Conservation (phyloP, 2,329 filamentous ascomycete genomes). For the Fusarium sp. region DNA sequence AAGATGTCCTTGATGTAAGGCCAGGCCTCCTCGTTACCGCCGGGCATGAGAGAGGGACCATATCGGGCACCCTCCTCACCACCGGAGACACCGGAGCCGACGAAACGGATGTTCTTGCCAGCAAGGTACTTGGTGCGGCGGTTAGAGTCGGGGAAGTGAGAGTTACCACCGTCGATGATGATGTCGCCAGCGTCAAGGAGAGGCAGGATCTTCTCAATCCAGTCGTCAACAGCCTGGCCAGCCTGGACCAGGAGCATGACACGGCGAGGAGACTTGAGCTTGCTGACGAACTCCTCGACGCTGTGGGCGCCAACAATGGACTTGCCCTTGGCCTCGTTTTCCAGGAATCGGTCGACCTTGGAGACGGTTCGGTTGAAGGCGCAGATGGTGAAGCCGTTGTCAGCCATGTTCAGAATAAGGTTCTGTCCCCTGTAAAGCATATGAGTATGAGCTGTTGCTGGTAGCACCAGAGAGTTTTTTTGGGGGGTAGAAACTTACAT, state of each 20-base stretch:
- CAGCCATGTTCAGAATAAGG: constrained; percentile 90
- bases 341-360: constrained; percentile 96
- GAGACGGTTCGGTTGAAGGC: constrained; percentile 98
- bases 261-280: constrained; percentile 97
- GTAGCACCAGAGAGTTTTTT: constrained; percentile 24
- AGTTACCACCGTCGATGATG: constrained; percentile 99
- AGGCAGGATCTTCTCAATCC: constrained; percentile 94
- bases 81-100: constrained; percentile 97
- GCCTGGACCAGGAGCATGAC: constrained; percentile 99
- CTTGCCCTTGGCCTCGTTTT: constrained; percentile 95
- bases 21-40: constrained; percentile 98
- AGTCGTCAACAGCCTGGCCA: constrained; percentile 97
- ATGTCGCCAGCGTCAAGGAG: constrained; percentile 90
- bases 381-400: constrained; percentile 95
- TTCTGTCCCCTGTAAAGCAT: constrained; percentile 76
- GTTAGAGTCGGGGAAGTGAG: constrained; percentile 99
- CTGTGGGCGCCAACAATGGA: constrained; percentile 93
- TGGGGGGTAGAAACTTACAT: constrained; percentile 70
- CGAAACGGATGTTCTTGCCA: constrained; percentile 91
- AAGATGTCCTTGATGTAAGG: constrained; percentile 99
- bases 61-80: constrained; percentile 99
- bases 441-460: constrained; percentile 37
- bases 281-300: constrained; percentile 93
- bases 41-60: constrained; percentile 97
- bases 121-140: constrained; percentile 92